These are phyloP conservation scores for Aphanomyces invadans DNA, from an alignment of 352 stramenopile species.

Conservation along the genomic window DNA sequence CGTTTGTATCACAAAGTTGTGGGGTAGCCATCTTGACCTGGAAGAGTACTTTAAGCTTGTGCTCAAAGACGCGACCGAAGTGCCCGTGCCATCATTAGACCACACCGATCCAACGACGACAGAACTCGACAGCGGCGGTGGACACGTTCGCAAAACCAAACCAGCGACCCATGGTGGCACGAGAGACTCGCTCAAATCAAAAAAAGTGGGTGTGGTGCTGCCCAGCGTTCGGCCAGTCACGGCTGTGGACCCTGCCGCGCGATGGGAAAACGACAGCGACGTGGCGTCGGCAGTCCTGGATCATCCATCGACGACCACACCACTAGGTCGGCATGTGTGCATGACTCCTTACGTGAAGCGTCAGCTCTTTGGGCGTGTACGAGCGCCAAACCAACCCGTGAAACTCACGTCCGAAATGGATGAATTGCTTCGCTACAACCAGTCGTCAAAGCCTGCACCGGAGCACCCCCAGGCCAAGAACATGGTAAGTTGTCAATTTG, in stretches of 20 bases:
- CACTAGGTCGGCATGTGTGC: constrained; percentile 1
- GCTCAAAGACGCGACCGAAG: constrained; percentile 34
- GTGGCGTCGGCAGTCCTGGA: neutral
- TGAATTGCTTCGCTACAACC: constrained; percentile 15
- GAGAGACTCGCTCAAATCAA: neutral
- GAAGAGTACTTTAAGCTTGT: constrained; percentile 29
- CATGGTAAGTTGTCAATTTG: constrained; percentile 4
- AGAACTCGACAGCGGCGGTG: neutral
- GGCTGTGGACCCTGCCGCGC: too few relatives aligned
- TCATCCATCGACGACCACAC: neutral
- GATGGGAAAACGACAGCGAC: neutral
- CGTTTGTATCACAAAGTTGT: neutral
- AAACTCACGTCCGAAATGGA: constrained; percentile 11
- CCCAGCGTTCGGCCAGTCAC: neutral
- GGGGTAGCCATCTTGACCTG: constrained; percentile 9
- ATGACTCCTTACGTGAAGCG: constrained; percentile 24
- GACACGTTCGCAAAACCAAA: neutral
- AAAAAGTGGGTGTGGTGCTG: neutral
- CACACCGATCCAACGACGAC: constrained; percentile 18
- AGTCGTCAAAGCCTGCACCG: neutral
- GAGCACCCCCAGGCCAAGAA: constrained; percentile 28
- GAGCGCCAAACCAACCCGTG: neutral
- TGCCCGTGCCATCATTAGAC: constrained; percentile 45
- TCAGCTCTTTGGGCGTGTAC: constrained; percentile 7
- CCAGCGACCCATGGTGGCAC: neutral